Evolutionary conservation across 345 rosid species (phyloP), one percentile per base, ranked within the genome.

Genomic region (Syzygium oleosum): DNA sequence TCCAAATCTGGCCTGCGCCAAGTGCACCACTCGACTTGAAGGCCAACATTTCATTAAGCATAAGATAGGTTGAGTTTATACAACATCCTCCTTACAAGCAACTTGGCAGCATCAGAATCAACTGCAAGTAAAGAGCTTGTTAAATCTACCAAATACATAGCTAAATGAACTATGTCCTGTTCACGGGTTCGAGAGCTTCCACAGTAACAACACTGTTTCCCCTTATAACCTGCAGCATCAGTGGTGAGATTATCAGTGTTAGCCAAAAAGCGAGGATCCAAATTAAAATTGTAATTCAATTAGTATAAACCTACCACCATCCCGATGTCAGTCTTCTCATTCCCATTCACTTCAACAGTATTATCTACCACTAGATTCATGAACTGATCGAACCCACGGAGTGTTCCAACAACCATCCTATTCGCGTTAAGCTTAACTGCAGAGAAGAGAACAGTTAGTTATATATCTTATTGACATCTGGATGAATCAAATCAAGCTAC

Each of bases 321-420:
- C 77, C 90, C 90, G 2, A 89, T 87, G 83, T 89, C 90, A n/a
- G 29, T 89, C 52, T 85, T 87, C 85, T 89, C 90, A 53, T 87
- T 89, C 80, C 90, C 90, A 53, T 87, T 89, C 88, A 89, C 86
- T 87, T 89, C 92, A 23, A 87, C 85, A 14, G 90, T 89, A 84
- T 89, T 86, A 54, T 89, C 90, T 84, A 89, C 84, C 87, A 89
- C 90, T 29, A 89, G 84, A 87, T 89, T 89, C 90, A 89, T 89
- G 59, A 89, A 89, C 86, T 89, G 90, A 86, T 89, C 90, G 23
- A 89, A 89, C 27, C 90, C 90, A 89, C 90, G 90, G 12, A 89
- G 88, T 3, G 88, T 87, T 84, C 90, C 90, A 61, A 89, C 78
- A 22, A 89, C 86, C 88, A 87, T 87, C 63, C 90, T 84, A 85